phyloP scores from a whole-genome alignment of 768 basidiomycete genomes.

The Cyathus striatus region DNA sequence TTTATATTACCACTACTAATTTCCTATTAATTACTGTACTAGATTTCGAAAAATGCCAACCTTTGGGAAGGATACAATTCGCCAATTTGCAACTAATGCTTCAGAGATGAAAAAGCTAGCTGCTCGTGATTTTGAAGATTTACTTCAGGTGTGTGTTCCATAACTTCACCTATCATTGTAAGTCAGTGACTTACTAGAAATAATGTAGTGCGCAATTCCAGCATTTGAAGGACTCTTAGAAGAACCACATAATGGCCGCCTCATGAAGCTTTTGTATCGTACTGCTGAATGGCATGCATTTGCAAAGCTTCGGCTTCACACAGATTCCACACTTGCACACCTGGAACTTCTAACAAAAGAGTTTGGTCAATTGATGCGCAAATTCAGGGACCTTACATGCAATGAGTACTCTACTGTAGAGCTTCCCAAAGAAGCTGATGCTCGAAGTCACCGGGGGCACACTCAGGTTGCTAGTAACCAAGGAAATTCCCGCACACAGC shows the following conservation, averaged over 20 bases:
- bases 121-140: slow-evolving; percentile 16
- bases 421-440: neutral
- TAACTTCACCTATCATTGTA: neutral
- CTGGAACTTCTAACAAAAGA: neutral
- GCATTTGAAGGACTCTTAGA: neutral
- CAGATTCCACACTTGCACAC: neutral
- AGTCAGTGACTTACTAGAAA: neutral
- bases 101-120: slow-evolving; percentile 18
- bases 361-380: neutral
- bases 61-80: slow-evolving; percentile 8
- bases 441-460: neutral
- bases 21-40: neutral
- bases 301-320: neutral
- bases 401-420: neutral
- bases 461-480: neutral
- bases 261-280: neutral
- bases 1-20: neutral
- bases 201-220: neutral
- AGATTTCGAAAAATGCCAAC: neutral
- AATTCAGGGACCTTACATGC: neutral
- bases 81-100: slow-evolving; percentile 10
- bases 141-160: slow-evolving; percentile 10
- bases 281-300: neutral
- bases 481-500: too few relatives aligned
- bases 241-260: neutral